Conservation (phyloP, 768 basidiomycete genomes). For the Rhodotorula sphaerocarpa region DNA sequence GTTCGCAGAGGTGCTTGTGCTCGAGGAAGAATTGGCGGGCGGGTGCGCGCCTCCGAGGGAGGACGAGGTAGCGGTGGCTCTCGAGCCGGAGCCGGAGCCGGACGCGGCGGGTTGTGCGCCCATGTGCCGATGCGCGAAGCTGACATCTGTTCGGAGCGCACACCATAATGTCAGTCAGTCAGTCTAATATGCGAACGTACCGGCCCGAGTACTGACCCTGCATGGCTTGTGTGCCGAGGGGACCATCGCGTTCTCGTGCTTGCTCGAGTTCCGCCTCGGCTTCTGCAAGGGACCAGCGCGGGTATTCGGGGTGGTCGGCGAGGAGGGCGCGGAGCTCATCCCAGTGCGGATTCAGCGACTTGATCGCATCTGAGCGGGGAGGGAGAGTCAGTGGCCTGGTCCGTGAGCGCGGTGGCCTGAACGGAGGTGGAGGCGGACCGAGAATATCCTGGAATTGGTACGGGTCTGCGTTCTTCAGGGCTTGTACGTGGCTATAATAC, state of each 20-base stretch:
- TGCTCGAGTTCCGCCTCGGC: too few relatives aligned
- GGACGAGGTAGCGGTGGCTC: too few relatives aligned
- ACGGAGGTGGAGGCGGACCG: neutral
- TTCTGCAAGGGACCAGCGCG: neutral
- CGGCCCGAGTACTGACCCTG: conserved; percentile 1
- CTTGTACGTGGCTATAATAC: neutral
- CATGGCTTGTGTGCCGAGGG: conserved; percentile 1
- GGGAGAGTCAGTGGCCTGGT: too few relatives aligned
- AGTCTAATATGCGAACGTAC: too few relatives aligned
- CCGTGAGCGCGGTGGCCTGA: too few relatives aligned
- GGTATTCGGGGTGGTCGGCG: conserved; percentile 6
- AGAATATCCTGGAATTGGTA: neutral
- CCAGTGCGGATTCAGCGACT: neutral
- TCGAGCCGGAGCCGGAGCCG: too few relatives aligned
- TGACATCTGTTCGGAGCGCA: neutral
- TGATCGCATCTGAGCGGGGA: neutral
- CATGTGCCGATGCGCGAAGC: neutral
- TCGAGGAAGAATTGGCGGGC: neutral
- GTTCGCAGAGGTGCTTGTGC: neutral
- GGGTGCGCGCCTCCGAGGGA: neutral
- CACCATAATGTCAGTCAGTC: neutral
- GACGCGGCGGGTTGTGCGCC: too few relatives aligned
- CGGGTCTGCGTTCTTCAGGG: neutral
- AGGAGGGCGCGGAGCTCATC: neutral
- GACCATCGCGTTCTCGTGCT: conserved; percentile 1